These are phyloP conservation scores for Monosporascus cannonballus DNA, from an alignment of 2,329 filamentous ascomycete species.

Conservation along the genomic window DNA sequence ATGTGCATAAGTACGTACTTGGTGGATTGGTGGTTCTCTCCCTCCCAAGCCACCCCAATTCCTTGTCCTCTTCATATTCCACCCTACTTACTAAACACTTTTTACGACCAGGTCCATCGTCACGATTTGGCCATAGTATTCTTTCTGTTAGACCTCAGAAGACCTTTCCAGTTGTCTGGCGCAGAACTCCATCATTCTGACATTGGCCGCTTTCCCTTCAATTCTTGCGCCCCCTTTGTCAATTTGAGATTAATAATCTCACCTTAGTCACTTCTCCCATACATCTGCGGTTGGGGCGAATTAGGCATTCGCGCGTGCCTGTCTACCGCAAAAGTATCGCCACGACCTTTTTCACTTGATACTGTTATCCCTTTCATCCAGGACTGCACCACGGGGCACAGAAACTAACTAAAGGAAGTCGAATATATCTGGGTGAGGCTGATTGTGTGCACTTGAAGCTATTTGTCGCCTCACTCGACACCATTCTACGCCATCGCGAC, in stretches of 20 bases:
- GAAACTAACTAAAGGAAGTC: not conserved
- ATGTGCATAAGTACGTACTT: too few species aligned
- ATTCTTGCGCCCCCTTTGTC: not conserved
- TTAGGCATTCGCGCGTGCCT: not conserved
- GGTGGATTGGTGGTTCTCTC: not conserved
- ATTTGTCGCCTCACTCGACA: not conserved
- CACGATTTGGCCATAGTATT: not conserved
- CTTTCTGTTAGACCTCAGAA: not conserved
- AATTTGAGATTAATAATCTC: not conserved
- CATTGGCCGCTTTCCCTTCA: not conserved
- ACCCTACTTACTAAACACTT: not conserved
- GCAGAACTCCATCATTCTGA: not conserved
- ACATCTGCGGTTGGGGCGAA: not conserved
- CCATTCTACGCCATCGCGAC: not conserved
- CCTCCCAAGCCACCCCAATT: not conserved
- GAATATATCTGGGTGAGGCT: not conserved
- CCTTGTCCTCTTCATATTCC: not conserved
- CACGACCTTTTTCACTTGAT: not conserved
- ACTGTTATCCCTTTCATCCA: not conserved
- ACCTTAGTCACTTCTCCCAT: not conserved
- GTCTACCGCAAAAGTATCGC: not conserved
- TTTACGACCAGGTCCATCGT: not conserved
- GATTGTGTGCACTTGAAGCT: not conserved
- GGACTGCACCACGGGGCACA: not conserved
- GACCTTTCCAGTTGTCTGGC: not conserved